Percentiles rank a stretch among this genome's conserved stretches.
Evolutionary conservation across 345 rosid genomes (phyloP).

Genomic region (Dovyalis caffra): DNA sequence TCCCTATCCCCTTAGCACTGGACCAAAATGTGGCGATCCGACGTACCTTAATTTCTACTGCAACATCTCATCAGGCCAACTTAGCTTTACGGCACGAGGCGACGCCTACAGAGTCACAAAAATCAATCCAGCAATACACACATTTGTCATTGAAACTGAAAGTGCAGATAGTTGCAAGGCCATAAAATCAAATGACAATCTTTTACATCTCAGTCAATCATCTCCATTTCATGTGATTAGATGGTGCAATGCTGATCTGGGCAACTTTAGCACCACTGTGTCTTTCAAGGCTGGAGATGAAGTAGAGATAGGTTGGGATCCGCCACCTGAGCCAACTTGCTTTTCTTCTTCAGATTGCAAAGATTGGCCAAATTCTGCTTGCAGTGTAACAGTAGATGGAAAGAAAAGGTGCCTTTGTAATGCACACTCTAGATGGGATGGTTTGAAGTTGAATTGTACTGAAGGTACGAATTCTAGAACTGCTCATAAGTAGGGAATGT

Average conservation of each 20-base stretch:
- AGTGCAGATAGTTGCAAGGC: conserved; percentile 30
- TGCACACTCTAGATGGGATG: too few species aligned
- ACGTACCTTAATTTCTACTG: conserved; percentile 50
- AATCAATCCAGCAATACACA: conserved; percentile 38
- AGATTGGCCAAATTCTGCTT: too few species aligned
- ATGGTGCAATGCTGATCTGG: not conserved
- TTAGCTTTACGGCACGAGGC: conserved; percentile 36
- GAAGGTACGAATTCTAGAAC: too few species aligned
- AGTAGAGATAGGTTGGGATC: too few species aligned
- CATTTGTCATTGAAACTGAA: conserved; percentile 35
- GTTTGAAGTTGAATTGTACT: too few species aligned
- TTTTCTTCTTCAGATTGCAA: too few species aligned
- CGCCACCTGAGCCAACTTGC: too few species aligned
- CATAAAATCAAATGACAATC: conserved; percentile 10
- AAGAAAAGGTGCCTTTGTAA: too few species aligned
- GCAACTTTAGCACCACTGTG: not conserved
- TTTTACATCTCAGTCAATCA: conserved; percentile 27
- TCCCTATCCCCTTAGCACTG: conserved; percentile 70
- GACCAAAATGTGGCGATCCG: conserved; percentile 58
- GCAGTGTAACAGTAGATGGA: too few species aligned
- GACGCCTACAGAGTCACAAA: conserved; percentile 44
- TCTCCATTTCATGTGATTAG: conserved; percentile 36
- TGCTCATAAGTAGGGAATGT: too few species aligned
- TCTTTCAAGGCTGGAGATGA: conserved; percentile 9
- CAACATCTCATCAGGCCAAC: conserved; percentile 44